Conservation (phyloP, 352 stramenopile genomes). For the Globisporangium nodosum region DNA sequence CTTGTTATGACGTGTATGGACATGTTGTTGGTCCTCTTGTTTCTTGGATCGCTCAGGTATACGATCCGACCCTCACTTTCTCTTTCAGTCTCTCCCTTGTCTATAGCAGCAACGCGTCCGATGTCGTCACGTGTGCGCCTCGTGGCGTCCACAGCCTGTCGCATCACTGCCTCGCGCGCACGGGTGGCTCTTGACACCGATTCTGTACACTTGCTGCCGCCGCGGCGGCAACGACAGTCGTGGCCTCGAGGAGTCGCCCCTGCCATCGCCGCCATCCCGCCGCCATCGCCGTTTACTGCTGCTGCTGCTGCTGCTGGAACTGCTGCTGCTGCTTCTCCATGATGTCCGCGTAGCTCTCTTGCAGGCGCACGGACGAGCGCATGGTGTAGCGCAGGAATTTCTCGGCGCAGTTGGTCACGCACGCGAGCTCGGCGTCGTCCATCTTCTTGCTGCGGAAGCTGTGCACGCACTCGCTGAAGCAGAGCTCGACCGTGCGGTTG, state of each 20-base stretch:
- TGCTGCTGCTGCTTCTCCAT: constrained; percentile 81
- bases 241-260: not conserved
- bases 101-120: not conserved
- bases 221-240: not conserved
- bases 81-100: not conserved
- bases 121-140: not conserved
- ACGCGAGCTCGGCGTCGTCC: constrained; percentile 86
- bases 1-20: not conserved
- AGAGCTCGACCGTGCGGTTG: constrained; percentile 87
- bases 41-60: not conserved
- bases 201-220: no score
- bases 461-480: constrained; percentile 88
- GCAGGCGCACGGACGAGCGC: constrained; percentile 83
- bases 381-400: constrained; percentile 91
- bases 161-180: not conserved
- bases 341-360: constrained; percentile 86
- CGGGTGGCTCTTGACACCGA: no score
- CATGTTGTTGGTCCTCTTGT: not conserved
- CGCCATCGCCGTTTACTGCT: not conserved
- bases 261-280: not conserved
- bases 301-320: constrained; percentile 41
- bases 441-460: constrained; percentile 90
- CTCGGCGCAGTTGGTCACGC: constrained; percentile 85
- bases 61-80: not conserved
- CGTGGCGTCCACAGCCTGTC: no score